These are phyloP conservation scores for Melanomma pulvis-pyrius DNA, from an alignment of 495 filamentous ascomycete species.

Conservation along the genomic window DNA sequence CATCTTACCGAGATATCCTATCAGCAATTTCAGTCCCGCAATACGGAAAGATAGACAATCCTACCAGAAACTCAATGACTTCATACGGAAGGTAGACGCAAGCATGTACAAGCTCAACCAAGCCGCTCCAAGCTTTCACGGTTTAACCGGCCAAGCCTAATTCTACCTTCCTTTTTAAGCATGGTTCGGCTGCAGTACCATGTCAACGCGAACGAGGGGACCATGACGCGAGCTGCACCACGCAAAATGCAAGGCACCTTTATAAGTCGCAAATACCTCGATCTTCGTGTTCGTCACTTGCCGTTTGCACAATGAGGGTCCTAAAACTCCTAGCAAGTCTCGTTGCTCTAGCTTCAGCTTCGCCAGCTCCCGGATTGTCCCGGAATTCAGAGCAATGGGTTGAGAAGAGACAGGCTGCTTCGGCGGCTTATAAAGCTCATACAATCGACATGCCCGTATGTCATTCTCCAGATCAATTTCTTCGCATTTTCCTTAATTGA, in stretches of 20 bases:
- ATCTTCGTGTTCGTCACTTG: neutral
- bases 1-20: neutral
- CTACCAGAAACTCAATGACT: neutral
- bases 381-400: neutral
- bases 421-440: conserved; percentile 16
- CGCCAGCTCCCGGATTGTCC: neutral
- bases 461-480: neutral
- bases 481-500: neutral
- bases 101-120: neutral
- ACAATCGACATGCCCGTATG: conserved; percentile 30
- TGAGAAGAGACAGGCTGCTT: conserved; percentile 6
- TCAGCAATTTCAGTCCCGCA: neutral
- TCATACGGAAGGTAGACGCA: conserved; percentile 1
- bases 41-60: neutral
- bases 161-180: neutral
- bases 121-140: neutral
- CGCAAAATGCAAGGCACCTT: neutral
- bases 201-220: neutral
- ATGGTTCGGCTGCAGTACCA: neutral
- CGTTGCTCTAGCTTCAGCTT: neutral
- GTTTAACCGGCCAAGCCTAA: neutral
- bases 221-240: conserved; percentile 1
- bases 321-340: neutral
- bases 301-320: conserved; percentile 2
- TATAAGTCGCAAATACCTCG: neutral